Conservation (phyloP, 306 rosid species). For the Canavalia gladiata region DNA sequence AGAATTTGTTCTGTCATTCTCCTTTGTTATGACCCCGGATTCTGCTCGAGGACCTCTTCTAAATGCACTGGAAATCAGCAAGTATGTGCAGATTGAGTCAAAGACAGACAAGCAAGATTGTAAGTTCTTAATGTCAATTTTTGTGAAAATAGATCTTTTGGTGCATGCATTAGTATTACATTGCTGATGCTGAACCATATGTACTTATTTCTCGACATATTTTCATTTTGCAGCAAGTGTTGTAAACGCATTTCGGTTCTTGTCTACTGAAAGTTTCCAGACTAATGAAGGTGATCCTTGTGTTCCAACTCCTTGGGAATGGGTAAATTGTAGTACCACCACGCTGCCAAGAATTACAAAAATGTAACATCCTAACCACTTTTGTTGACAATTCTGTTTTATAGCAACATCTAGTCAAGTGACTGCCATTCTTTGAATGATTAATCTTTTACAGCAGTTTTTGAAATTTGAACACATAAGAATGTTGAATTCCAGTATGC, state of each 20-base stretch:
- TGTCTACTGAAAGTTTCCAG: conserved; percentile 19
- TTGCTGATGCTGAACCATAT: conserved; percentile 7
- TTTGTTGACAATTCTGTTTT: conserved; percentile 23
- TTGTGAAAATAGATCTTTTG: conserved; percentile 20
- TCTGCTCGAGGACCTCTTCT: conserved; percentile 83
- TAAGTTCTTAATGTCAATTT: conserved; percentile 52
- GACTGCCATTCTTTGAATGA: neutral
- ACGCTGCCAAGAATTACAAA: conserved; percentile 65
- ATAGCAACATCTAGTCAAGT: neutral
- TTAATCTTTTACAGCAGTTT: neutral
- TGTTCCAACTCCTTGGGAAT: conserved; percentile 34
- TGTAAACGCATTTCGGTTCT: conserved; percentile 45
- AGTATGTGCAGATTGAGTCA: conserved; percentile 59
- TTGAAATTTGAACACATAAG: conserved; percentile 23
- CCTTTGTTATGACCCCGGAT: conserved; percentile 72
- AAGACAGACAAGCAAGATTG: conserved; percentile 76
- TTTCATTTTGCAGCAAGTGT: conserved; percentile 57
- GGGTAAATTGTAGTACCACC: conserved; percentile 55
- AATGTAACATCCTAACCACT: conserved; percentile 62
- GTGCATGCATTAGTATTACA: neutral
- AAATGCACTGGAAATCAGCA: conserved; percentile 84
- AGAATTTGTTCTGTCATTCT: conserved; percentile 79
- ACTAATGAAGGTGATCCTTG: conserved; percentile 29
- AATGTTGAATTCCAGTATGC: conserved; percentile 15
- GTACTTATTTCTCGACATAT: conserved; percentile 46